Evolutionary conservation across 73 alveolate species (phyloP), one percentile per base, ranked within the genome.

Genomic region (Uronychia setigera): DNA sequence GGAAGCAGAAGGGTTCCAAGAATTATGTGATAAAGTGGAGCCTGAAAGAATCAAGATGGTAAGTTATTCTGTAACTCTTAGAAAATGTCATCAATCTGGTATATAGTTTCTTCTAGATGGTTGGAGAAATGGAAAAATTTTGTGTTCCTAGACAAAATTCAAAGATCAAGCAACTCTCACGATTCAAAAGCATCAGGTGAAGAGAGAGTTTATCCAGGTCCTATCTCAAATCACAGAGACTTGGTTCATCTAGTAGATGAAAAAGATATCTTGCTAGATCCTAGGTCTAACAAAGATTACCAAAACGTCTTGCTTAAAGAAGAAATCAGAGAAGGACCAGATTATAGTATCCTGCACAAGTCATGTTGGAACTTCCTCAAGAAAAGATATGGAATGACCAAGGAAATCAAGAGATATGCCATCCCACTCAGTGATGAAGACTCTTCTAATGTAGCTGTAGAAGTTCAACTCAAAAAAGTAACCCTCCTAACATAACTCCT

Each of bases 371-470:
- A 60, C 35, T 88, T 84, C 59, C 32, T 92, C 29, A 29, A 34
- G 28, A 81, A 58, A 27, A 78, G 58, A 34, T 94, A 88, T 80
- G 91, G 93, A 19, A n/a, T n/a, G n/a, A 78, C 80, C 57, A 1
- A 5, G 1, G 92, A 35, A 5, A 77, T 88, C 31, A 33, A 76
- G 77, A 31, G 94, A 26, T 33, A 60, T 35, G 90, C 92, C 58
- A 84, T 89, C n/a, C 76, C 35, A 0, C 81, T 88, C 0, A 34
- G 79, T 46, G 88, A 90, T 29, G 80, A 82, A 29, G 87, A 58
- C 27, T 60, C 81, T n/a, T n/a, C n/a, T n/a, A n/a, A n/a, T n/a
- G n/a, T n/a, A 26, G 57, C 84, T 34, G 93, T 94, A 13, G 98
- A 94, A 81, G 80, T 88, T 1, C 60, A 85, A 58, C 80, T 88